Evolutionary conservation across 768 basidiomycete genomes (phyloP).

Genomic region (Boletus rubropictus): DNA sequence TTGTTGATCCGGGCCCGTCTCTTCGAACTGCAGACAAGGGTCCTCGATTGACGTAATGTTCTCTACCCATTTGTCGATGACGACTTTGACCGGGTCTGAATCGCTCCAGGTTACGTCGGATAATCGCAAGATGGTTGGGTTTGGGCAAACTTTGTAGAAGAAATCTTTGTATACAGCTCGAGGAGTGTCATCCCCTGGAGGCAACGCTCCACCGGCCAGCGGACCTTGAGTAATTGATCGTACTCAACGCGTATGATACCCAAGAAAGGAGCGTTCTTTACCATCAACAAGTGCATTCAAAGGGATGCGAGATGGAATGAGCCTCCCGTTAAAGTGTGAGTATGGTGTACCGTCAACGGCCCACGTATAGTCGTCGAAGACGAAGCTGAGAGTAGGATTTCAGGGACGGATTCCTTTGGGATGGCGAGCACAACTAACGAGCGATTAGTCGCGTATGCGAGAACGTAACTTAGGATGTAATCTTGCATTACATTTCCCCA

Average conservation of each 20-base stretch:
- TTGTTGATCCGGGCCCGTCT: not conserved
- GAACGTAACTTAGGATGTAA: not conserved
- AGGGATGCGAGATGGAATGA: slow-evolving; percentile 1
- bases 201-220: not conserved
- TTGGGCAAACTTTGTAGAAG: not conserved
- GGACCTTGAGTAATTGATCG: not conserved
- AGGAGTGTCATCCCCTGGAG: not conserved
- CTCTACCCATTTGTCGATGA: not conserved
- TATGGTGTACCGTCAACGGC: not conserved
- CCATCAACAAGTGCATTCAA: not conserved
- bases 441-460: slow-evolving; percentile 1
- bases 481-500: slow-evolving; percentile 1
- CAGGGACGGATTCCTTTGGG: not conserved
- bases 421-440: not conserved
- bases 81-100: not conserved
- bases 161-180: slow-evolving; percentile 3
- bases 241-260: not conserved
- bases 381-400: not conserved
- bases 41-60: not conserved
- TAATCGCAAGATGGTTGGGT: not conserved
- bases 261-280: not conserved
- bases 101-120: not conserved
- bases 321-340: not conserved
- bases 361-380: not conserved
- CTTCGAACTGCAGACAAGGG: not conserved